Conservation (phyloP, 2,329 filamentous ascomycete genomes). For the Colletotrichum lini region DNA sequence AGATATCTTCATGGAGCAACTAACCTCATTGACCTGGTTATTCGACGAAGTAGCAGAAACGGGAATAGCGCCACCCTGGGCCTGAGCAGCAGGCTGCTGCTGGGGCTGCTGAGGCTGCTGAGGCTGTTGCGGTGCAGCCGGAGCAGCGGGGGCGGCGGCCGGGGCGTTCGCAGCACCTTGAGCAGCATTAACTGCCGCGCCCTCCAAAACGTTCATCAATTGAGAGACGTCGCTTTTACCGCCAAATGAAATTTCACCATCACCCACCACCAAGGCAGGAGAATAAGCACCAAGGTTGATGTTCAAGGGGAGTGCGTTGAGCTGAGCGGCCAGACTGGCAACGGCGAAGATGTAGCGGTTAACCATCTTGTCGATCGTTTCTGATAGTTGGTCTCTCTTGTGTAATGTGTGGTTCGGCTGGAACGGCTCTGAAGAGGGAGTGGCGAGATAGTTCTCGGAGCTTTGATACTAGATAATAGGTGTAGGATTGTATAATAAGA, state of each 20-base stretch:
- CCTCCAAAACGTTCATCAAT: slow-evolving; percentile 62
- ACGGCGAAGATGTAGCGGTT: slow-evolving; percentile 49
- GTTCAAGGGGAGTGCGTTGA: slow-evolving; percentile 51
- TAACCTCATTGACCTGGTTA: slow-evolving; percentile 37
- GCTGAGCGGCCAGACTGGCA: slow-evolving; percentile 48
- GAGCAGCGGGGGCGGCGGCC: slow-evolving; percentile 48
- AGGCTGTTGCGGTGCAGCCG: slow-evolving; percentile 43
- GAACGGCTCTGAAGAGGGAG: slow-evolving; percentile 11
- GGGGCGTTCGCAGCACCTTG: slow-evolving; percentile 47
- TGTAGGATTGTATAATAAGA: slow-evolving; percentile 31
- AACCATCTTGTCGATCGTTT: slow-evolving; percentile 38
- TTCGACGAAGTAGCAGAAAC: slow-evolving; percentile 24
- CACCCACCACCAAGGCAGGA: slow-evolving; percentile 53
- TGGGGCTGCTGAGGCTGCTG: slow-evolving; percentile 43
- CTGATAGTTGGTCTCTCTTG: slow-evolving; percentile 27
- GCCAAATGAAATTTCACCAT: slow-evolving; percentile 64
- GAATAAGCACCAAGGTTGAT: slow-evolving; percentile 55
- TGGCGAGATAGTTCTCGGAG: slow-evolving; percentile 8
- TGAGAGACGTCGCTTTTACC: slow-evolving; percentile 61
- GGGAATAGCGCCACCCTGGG: slow-evolving; percentile 25
- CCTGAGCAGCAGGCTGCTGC: slow-evolving; percentile 35
- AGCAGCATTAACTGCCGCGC: slow-evolving; percentile 60
- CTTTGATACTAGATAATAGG: slow-evolving; percentile 35
- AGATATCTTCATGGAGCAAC: slow-evolving; percentile 2
- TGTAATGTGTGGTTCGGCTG: slow-evolving; percentile 28